Conservation (phyloP, 306 rosid genomes). For the Glycine latifolia region DNA sequence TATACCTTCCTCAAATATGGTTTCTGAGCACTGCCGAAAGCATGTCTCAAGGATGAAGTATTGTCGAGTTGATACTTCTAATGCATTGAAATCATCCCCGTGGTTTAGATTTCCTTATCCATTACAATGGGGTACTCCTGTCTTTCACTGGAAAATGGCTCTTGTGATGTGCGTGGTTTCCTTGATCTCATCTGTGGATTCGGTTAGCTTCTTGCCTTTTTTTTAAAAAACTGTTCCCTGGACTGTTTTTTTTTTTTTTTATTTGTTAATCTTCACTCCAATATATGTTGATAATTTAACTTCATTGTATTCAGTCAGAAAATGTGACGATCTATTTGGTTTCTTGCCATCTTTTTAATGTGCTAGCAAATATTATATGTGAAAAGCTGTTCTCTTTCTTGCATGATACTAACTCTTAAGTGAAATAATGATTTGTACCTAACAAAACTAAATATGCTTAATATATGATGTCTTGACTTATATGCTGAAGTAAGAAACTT, state of each 20-base stretch:
- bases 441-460: conserved; percentile 21
- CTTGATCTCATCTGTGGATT: conserved; percentile 90
- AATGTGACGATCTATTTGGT: conserved; percentile 33
- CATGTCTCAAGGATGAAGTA: conserved; percentile 92
- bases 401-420: conserved; percentile 3
- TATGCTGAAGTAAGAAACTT: conserved; percentile 20
- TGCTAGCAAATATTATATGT: conserved; percentile 25
- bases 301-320: conserved; percentile 11
- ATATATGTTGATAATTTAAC: conserved; percentile 29
- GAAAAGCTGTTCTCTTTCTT: conserved; percentile 32
- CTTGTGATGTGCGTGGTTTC: conserved; percentile 96
- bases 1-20: conserved; percentile 86
- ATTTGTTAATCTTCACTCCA: conserved; percentile 24
- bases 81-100: conserved; percentile 75
- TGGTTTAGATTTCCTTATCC: conserved; percentile 99
- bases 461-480: conserved; percentile 14
- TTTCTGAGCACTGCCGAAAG: conserved; percentile 93
- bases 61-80: conserved; percentile 93
- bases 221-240: conserved; percentile 10
- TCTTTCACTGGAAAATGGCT: conserved; percentile 96
- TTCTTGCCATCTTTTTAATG: conserved; percentile 31
- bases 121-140: conserved; percentile 98
- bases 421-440: conserved; percentile 16
- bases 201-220: conserved; percentile 74
- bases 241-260: neutral